Evolutionary conservation across 495 filamentous ascomycete species (phyloP), one percentile per base, ranked within the genome.

Genomic region (Cetradonia linearis): DNA sequence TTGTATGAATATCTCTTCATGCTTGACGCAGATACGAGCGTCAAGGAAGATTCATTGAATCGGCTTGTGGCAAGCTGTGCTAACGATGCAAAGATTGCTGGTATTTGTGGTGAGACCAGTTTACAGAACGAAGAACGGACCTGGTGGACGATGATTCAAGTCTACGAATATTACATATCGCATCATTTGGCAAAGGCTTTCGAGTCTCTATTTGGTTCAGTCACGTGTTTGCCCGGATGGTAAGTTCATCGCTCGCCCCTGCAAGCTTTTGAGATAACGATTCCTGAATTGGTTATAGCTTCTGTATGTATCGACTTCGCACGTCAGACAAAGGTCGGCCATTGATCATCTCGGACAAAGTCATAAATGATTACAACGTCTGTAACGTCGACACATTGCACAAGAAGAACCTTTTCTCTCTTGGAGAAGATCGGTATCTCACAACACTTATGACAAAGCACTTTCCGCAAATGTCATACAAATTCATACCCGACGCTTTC

Each of bases 61-160:
- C 82, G 93, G 14, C 80, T 98, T 8, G 93, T 98, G 7, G 90
- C 93, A 58, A 86, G 87, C 40, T 98, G 91, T 73, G 86, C 88
- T 56, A 90, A 95, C 68, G 89, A 98, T 72, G 86, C 90, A 57
- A 95, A 92, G 72, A 94, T 98, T 75, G 90, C 88, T 44, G 93
- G 93, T 66, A 96, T 98, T 61, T 98, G 93, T 73, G 93, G 93
- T 65, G 93, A 98, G 70, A 98, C 93, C 5, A 94, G 87, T 77
- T 78, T 97, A 61, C 87, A 95, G 71, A 98, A 98, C 65, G 91
- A 96, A 73, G 86, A 96, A 65, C 76, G 84, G 25, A 91, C 83
- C 65, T 97, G 91, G 90, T 94, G 89, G 89, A 98, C 94, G 11
- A 98, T 98, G 93, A 98, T 98, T 69, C 93, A 98, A 72, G 93